Conservation (phyloP, 2,329 filamentous ascomycete genomes). For the Sporothrix pallida region DNA sequence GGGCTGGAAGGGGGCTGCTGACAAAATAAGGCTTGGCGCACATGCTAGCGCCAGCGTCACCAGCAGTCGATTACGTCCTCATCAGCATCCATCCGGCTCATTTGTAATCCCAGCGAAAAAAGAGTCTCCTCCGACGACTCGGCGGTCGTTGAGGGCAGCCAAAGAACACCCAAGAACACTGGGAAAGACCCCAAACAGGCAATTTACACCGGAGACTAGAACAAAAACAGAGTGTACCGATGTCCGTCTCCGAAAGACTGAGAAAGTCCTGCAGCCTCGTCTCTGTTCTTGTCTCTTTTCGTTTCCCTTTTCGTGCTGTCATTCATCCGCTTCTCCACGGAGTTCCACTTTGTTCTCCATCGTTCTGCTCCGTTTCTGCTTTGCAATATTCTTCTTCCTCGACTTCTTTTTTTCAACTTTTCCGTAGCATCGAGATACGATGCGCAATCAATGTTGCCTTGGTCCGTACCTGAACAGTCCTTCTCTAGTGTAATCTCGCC, state of each 20-base stretch:
- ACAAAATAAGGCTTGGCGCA: background rate
- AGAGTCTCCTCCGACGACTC: background rate
- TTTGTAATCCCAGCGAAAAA: background rate
- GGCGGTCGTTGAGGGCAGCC: background rate
- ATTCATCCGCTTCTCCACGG: too few relatives aligned
- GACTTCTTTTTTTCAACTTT: background rate
- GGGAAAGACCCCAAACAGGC: too few relatives aligned
- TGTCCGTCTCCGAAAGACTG: background rate
- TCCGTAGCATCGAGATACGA: too few relatives aligned
- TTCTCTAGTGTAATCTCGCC: too few relatives aligned
- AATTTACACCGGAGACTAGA: too few relatives aligned
- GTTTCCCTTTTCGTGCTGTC: background rate
- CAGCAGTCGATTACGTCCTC: too few relatives aligned
- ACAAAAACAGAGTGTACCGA: too few relatives aligned
- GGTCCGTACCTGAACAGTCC: too few relatives aligned
- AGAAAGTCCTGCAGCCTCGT: background rate
- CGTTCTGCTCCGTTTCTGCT: slow-evolving; percentile 8
- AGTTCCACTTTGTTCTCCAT: background rate
- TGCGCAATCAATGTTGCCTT: too few relatives aligned
- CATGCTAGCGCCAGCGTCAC: too few relatives aligned
- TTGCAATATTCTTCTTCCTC: background rate
- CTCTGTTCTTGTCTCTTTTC: background rate
- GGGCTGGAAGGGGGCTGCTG: background rate
- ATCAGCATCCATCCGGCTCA: background rate
- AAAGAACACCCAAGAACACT: too few relatives aligned